Base-by-base conservation (phyloP, 2,329 filamentous ascomycete genomes). In the Ophiostoma sp. region DNA sequence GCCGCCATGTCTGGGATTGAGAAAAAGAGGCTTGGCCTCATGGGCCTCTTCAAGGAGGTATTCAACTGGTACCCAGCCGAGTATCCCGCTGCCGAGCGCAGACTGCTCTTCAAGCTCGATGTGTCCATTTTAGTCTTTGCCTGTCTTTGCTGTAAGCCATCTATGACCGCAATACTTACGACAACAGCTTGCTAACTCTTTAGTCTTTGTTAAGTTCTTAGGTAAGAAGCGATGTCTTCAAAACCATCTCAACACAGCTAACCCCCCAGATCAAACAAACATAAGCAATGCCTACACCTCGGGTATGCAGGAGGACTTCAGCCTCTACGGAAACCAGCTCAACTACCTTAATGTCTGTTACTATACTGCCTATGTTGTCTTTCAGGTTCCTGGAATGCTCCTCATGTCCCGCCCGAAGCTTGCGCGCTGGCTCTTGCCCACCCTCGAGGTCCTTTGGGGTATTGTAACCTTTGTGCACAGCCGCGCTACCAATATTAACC, bases 321-420 rank as follows among this genome's bases (percentile, higher is more conserved):
- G 68, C 4, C 74, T 81, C 57, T 75, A 79, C 36, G 79, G 79
- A 11, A 81, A 81, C 70, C 76, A 81, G 68, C 76, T 80, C 6
- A 79, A 80, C 71, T 78, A 80, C 44, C 78, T 82, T 68, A 81
- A 81, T 57, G 76, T 80, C 4, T 79, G 78, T 70, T 82, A 80
- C 75, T 80, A 77, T n/a, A 77, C 77, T 10, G 77, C 78, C 15
- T 79, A 79, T 70, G 77, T 79, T 8, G 69, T 80, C n/a, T 79
- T 79, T 44, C 78, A 79, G 70, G 72, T 78, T 2, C 77, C 77
- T 0, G 76, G 77, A 1, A 68, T 78, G 69, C 69, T 79, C n/a
- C 73, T 79, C 11, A 75, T 79, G 71, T 77, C 76, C 0, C 72
- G 77, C 27, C 77, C 77, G 7, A 74, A 72, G 62, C 71, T 78